Evolutionary conservation across 2,329 filamentous ascomycete species (phyloP), one percentile per base, ranked within the genome.

Genomic region (Sclerotinia nivalis): DNA sequence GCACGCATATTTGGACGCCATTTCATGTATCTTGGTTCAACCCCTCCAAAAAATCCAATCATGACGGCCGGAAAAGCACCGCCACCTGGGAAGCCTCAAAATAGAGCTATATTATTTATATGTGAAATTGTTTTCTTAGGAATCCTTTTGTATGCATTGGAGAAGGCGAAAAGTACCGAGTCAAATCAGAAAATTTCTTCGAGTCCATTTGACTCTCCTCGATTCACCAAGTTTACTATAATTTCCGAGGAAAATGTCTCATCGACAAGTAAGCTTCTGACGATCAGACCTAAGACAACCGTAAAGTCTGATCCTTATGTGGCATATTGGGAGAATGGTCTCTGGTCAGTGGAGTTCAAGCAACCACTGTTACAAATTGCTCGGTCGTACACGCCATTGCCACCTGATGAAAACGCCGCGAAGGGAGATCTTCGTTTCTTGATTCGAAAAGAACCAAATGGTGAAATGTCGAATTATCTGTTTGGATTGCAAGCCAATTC

Each of bases 311-410:
- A 73, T 81, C 73, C 72, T 73, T 83, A 85, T 70, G 76, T 79
- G 6, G 74, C 81, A 15, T 84, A 83, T 34, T 90, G 88, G 87
- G 80, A 80, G 56, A 84, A 87, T 69, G 91, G 91, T 6, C 85
- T 96, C 55, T 97, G 93, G 91, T 93, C 91, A 72, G 90, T 98
- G 47, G 91, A 97, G 82, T 89, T 97, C 77, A 97, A 97, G 82
- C 96, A 98, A 81, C 96, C 96, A 2, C 90, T 97, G 79, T 82
- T 98, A 70, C 94, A 97, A 81, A 97, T 99, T 75, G 92, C 93
- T 56, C 84, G 96, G 72, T 89, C 93, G 70, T 99, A 99, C 80
- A 98, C 96, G 5, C 93, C 95, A 0, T 83, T 99, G 0, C 95
- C 93, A 0, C 85, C 88, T 0, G 20, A 70, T 47, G 68, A 71